Percentiles rank a stretch among this genome's conserved stretches.
Evolutionary conservation across 1,284 basidiomycete genomes (phyloP).

Genomic region (Trichosporon sp.): DNA sequence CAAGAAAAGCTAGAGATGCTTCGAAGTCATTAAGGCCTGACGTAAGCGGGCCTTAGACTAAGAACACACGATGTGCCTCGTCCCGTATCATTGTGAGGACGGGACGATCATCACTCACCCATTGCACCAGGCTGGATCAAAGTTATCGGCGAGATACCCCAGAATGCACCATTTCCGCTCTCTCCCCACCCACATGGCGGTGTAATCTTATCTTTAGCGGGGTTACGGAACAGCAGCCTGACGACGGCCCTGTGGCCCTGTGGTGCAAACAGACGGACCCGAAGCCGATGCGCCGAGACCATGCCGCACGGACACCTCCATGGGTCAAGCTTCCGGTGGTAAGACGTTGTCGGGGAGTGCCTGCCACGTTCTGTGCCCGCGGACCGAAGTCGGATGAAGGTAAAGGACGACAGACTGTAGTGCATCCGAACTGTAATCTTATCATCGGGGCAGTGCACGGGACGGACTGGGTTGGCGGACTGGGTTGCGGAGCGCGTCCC

Average conservation of each 20-base stretch:
- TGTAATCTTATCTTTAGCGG: neutral
- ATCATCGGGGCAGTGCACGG: neutral
- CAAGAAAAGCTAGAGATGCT: too few relatives aligned
- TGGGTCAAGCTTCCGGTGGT: too few relatives aligned
- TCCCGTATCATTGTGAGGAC: too few relatives aligned
- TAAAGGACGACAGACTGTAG: neutral
- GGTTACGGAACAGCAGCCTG: neutral
- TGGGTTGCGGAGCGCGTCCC: too few relatives aligned
- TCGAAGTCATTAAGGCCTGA: too few relatives aligned
- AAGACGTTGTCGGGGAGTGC: neutral
- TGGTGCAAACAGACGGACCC: too few relatives aligned
- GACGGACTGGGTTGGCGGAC: neutral
- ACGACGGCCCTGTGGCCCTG: neutral
- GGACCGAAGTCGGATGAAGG: neutral
- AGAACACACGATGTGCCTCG: too few relatives aligned
- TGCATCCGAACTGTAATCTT: neutral
- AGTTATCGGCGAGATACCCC: neutral
- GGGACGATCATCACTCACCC: too few relatives aligned
- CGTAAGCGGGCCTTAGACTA: too few relatives aligned
- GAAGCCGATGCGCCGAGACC: too few relatives aligned
- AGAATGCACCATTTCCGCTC: neutral
- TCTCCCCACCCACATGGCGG: neutral
- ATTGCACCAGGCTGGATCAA: too few relatives aligned
- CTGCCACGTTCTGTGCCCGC: neutral
- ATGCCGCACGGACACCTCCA: too few relatives aligned